Percentiles rank a stretch among this genome's conserved stretches.
Conservation (phyloP, 805 yeast genomes). For the Sporopachydermia quercuum region DNA sequence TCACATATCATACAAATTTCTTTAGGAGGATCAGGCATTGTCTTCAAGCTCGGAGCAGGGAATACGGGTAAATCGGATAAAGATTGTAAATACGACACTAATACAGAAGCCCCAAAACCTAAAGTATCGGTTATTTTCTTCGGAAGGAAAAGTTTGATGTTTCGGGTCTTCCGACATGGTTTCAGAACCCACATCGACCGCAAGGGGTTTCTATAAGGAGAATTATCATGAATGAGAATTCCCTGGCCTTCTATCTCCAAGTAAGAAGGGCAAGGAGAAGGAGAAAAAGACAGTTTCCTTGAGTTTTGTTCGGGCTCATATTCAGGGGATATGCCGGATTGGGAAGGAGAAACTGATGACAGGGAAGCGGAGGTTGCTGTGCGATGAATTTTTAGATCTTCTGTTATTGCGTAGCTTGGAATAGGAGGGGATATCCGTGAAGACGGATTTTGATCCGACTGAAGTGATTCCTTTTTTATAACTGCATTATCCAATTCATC, state of each 20-base stretch:
- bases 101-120: constrained; percentile 81
- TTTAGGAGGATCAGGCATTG: constrained; percentile 61
- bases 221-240: constrained; percentile 53
- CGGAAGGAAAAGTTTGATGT: constrained; percentile 55
- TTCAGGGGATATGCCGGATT: not conserved
- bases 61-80: constrained; percentile 50
- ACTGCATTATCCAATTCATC: constrained; percentile 5
- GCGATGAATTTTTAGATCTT: not conserved
- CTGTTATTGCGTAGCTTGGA: not conserved
- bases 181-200: constrained; percentile 82
- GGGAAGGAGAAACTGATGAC: not conserved
- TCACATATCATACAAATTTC: constrained; percentile 91
- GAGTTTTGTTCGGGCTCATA: not conserved
- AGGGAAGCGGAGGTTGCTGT: not conserved
- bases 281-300: not conserved
- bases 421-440: not conserved
- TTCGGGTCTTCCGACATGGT: constrained; percentile 52
- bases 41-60: constrained; percentile 32
- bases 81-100: constrained; percentile 54
- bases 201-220: constrained; percentile 36
- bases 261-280: not conserved
- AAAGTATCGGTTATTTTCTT: constrained; percentile 51
- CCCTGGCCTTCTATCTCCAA: constrained; percentile 92
- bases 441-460: too few species aligned
- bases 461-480: not conserved